phyloP scores from a whole-genome alignment of 1,284 basidiomycete species.

The Clitocybe nebularis region DNA sequence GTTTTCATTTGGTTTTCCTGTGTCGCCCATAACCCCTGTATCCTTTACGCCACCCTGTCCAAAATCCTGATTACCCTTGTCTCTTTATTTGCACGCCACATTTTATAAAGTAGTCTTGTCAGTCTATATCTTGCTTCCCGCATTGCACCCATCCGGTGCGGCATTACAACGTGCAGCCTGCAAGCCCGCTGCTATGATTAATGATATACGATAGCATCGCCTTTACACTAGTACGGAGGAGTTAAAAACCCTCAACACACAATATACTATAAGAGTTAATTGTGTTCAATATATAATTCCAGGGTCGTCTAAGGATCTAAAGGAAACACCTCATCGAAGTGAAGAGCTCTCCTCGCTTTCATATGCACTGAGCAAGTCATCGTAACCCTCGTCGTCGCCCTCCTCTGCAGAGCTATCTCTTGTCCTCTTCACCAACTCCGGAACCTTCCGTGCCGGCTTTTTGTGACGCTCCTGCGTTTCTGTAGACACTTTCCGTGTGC shows the following conservation, averaged over 20 bases:
- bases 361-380: constrained; percentile 72
- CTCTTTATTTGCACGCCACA: background rate
- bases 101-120: no score
- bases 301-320: no score
- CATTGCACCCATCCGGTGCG: no score
- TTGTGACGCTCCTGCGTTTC: constrained; percentile 39
- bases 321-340: constrained; percentile 10
- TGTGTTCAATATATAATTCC: no score
- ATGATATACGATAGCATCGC: no score
- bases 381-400: constrained; percentile 76
- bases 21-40: constrained; percentile 12
- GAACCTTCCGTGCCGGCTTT: constrained; percentile 37
- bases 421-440: constrained; percentile 30
- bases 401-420: constrained; percentile 65
- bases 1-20: constrained; percentile 9
- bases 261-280: no score
- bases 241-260: no score
- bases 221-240: no score
- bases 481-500: constrained; percentile 30
- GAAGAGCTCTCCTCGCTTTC: constrained; percentile 58
- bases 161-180: no score
- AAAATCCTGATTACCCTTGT: constrained; percentile 17
- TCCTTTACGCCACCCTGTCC: constrained; percentile 11
- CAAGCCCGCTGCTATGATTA: no score
- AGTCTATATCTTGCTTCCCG: no score